Percentiles rank a stretch among this genome's conserved stretches.
phyloP scores from a whole-genome alignment of 768 basidiomycete species.

The Plicaturopsis crispa region DNA sequence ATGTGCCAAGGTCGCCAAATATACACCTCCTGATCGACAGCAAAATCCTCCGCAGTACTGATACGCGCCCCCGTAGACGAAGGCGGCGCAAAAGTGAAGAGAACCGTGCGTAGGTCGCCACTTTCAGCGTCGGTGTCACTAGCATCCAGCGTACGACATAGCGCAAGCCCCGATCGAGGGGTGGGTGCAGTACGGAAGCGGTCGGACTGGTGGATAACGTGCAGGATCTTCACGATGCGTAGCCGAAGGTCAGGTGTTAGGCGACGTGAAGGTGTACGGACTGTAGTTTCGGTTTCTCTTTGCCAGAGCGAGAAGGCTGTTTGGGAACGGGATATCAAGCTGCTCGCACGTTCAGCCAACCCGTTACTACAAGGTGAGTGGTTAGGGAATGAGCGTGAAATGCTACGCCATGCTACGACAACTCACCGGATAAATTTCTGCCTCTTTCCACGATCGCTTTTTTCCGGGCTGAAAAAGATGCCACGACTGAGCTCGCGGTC shows the following conservation, averaged over 20 bases:
- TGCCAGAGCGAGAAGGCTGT: slow-evolving; percentile 47
- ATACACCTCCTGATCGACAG: slow-evolving; percentile 30
- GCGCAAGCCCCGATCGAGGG: slow-evolving; percentile 30
- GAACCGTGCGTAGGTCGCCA: slow-evolving; percentile 22
- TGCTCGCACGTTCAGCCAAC: slow-evolving; percentile 41
- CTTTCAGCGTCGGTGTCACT: slow-evolving; percentile 12
- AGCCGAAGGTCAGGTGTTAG: slow-evolving; percentile 36
- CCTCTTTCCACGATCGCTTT: slow-evolving; percentile 34
- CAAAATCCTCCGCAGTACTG: slow-evolving; percentile 29
- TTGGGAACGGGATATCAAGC: slow-evolving; percentile 31
- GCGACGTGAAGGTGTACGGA: slow-evolving; percentile 20
- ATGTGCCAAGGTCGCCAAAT: slow-evolving; percentile 49
- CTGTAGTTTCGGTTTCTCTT: slow-evolving; percentile 38
- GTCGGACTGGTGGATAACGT: no score
- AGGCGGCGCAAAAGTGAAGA: slow-evolving; percentile 28
- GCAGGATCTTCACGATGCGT: slow-evolving; percentile 34
- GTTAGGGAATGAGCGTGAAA: not conserved
- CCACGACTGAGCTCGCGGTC: slow-evolving; percentile 38
- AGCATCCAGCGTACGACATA: slow-evolving; percentile 33
- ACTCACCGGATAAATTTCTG: slow-evolving; percentile 42
- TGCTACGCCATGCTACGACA: not conserved
- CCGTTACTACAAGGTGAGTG: slow-evolving; percentile 34
- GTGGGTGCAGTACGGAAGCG: slow-evolving; percentile 17
- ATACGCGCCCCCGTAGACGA: slow-evolving; percentile 15
- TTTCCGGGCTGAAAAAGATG: slow-evolving; percentile 52